Base-by-base conservation (phyloP, 176 grass and related monocot species). In the Areca catechu region DNA sequence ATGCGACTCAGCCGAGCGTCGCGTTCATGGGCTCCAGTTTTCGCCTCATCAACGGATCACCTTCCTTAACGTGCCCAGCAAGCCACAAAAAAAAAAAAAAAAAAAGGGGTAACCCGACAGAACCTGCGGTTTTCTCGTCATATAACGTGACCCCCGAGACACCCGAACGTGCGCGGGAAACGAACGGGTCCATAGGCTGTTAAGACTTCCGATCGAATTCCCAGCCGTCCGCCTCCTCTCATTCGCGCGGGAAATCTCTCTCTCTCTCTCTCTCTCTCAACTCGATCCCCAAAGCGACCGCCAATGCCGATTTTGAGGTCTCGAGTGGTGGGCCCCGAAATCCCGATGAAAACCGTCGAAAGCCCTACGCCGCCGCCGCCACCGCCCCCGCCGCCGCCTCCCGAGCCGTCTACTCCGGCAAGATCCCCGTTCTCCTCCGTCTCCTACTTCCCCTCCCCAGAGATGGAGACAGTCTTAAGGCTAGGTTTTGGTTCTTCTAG, bases 121-220 rank as follows among this genome's bases (percentile, higher is more conserved):
- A 29, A 6, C 27, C 5, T 6, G 27, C 4, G 0, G 27, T 29
- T 43, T 43, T 10, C 34, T 2, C 34, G 0, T 29, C 27, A 29
- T 29, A 29, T 29, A 29, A 29, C 27, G 27, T 29, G 27, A 4
- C 5, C 27, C 34, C 1, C 34, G 7, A 43, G 34, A 43, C 34
- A 12, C 34, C 34, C 34, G 34, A 43, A 43, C 34, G 34, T 66
- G 75, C 67, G 84, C 79, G 84, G 75, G 84, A 79, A 85, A 72
- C n/a, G n/a, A 85, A 72, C 48, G 60, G 17, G 9, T 58, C 22
- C 69, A 30, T 21, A 19, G 49, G 30, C 58, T 77, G n/a, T n/a
- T n/a, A n/a, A n/a, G n/a, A n/a, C n/a, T 24, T 51, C 37, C 7
- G 34, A 12, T 25, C 4, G 23, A 20, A 82, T 52, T 69, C 53